Base-by-base conservation (phyloP, 306 rosid genomes). In the Prinsepia uniflora region DNA sequence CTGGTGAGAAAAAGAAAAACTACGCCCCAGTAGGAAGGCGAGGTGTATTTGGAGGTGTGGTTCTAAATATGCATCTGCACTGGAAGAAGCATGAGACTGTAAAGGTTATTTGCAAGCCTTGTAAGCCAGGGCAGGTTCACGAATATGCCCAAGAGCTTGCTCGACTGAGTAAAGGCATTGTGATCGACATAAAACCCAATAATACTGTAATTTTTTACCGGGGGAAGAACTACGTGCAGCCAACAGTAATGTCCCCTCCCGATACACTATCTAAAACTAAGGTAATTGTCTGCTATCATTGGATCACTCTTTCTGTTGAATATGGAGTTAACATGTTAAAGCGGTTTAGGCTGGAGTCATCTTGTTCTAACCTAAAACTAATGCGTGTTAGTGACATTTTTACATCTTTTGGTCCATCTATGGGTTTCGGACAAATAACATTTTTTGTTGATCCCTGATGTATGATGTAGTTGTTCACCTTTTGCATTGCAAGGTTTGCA, bases 51-150 rank as follows among this genome's bases (percentile, higher is more conserved):
- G 97, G 98, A 36, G 96, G 97, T 62, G 97, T 93, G 62, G 97
- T 90, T 73, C 86, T 93, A 55, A 93, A 93, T 79, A 90, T 93
- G 98, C 98, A 93, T 83, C 83, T 93, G 66, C 98, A 90, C 46
- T 93, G 98, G 98, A 93, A 93, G 85, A 90, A 82, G 69, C 97
- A 93, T 46, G 96, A 90, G 80, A 93, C 97, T 0, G 92, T 93
- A 49, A 93, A 93, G 82, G 94, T 93, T 67, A 74, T 81, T 73
- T 93, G 97, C 81, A 86, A 87, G 83, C 96, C 98, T 83, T 93
- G 98, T 84, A 84, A 75, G 69, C 96, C 92, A 2, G 97, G 93
- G 30, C 93, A 90, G 81, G 84, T 85, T 77, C 92, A 82, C 10
- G 86, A 85, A 79, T 92, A 81, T 80, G 92, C 96, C 43, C 86